Base-by-base conservation (phyloP, 495 filamentous ascomycete genomes). In the Aspergillus avenaceus region DNA sequence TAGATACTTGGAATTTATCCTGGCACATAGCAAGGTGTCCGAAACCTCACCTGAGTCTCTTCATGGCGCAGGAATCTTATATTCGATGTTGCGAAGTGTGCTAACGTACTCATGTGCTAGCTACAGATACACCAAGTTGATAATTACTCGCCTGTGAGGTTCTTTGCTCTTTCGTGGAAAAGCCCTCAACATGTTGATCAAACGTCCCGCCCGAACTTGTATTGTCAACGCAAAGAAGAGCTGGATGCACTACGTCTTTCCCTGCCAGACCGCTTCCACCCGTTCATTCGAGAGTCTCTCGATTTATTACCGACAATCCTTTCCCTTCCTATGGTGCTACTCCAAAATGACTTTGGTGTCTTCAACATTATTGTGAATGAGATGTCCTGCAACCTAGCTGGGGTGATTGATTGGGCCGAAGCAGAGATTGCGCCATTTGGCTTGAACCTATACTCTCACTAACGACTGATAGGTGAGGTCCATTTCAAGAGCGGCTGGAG, bases 371-470 rank as follows among this genome's bases (percentile, higher is more conserved):
- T 71, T 27, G 69, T 72, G 1, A 56, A 73, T 28, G 56, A 65
- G 31, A 48, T 5, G 9, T 52, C 63, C 29, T 71, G 54, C 44
- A 61, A 66, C 55, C 48, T 74, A 8, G 58, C 62, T 26, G 69
- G 68, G n/a, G 69, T 74, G 13, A 56, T 74, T 27, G 66, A 72
- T 55, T 73, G 64, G 70, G 67, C 68, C 1, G 64, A 73, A 54
- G 64, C 69, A 0, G 60, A 66, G 49, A 55, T 73, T 37, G 54
- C 57, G 11, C 63, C 72, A 19, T 75, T 69, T 45, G 69, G 71
- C 8, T 38, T 62, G 0, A 73, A 72, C 41, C 58, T 76, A 3
- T 52, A 71, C 43, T 71, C 64, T 23, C 61, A 70, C 3, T 53
- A 73, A 40, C 28, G 38, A 24, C 40, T 74, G 25, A 65, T 60